These are phyloP conservation scores for Wickerhamiella domercqiae DNA, from an alignment of 805 yeast genomes.

Conservation along the genomic window DNA sequence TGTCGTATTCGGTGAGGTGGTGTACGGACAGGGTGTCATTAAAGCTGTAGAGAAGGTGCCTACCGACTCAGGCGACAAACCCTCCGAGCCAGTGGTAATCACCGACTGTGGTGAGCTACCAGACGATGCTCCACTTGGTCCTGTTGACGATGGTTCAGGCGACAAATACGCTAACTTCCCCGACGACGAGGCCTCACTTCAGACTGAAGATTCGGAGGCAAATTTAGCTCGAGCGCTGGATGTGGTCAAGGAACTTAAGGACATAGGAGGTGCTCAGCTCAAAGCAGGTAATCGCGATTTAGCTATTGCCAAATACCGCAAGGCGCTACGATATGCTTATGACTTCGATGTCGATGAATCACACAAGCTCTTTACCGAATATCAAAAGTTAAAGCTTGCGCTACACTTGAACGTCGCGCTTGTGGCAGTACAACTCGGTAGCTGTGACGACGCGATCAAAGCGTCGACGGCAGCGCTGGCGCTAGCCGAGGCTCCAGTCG, in stretches of 20 bases:
- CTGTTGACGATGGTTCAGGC: conserved; percentile 59
- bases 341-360: conserved; percentile 59
- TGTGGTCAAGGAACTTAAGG: conserved; percentile 53
- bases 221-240: conserved; percentile 32
- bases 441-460: conserved; percentile 37
- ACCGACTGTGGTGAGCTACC: conserved; percentile 62
- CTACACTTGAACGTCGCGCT: conserved; percentile 60
- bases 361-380: conserved; percentile 25
- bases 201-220: conserved; percentile 39
- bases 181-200: conserved; percentile 57
- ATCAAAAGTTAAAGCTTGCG: conserved; percentile 44
- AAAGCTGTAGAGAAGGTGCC: conserved; percentile 59
- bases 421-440: conserved; percentile 48
- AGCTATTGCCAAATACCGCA: conserved; percentile 55
- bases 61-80: conserved; percentile 56
- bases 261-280: conserved; percentile 60
- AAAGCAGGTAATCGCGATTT: conserved; percentile 43
- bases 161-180: conserved; percentile 65
- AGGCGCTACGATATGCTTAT: conserved; percentile 52
- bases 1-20: conserved; percentile 86
- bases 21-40: conserved; percentile 69
- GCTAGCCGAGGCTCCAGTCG: conserved; percentile 40
- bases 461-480: conserved; percentile 54
- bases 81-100: conserved; percentile 53
- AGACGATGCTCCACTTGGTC: conserved; percentile 40